Evolutionary conservation across 2,329 filamentous ascomycete genomes (phyloP).

Genomic region (Monilinia fructicola): DNA sequence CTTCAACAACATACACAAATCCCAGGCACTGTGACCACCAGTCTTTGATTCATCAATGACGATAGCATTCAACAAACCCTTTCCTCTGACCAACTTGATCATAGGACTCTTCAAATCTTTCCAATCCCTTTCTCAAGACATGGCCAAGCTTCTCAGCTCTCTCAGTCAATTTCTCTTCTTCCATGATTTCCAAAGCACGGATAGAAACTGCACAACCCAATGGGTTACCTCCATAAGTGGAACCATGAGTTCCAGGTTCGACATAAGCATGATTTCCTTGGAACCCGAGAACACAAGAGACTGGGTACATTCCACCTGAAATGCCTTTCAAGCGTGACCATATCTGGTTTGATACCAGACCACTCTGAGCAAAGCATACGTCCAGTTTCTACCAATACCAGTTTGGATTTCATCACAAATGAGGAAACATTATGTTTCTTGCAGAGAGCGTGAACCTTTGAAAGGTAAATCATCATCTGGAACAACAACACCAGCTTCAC

Average conservation of each 20-base stretch:
- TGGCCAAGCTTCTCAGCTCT: slow-evolving; percentile 79
- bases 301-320: slow-evolving; percentile 98
- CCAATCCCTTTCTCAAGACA: slow-evolving; percentile 77
- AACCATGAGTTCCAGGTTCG: slow-evolving; percentile 95
- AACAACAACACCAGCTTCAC: slow-evolving; percentile 94
- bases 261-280: slow-evolving; percentile 91
- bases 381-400: slow-evolving; percentile 92
- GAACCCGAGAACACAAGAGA: slow-evolving; percentile 86
- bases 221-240: slow-evolving; percentile 97
- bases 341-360: slow-evolving; percentile 91
- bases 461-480: slow-evolving; percentile 89
- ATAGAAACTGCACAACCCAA: slow-evolving; percentile 94
- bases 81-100: slow-evolving; percentile 81
- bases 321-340: slow-evolving; percentile 95
- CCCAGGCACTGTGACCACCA: slow-evolving; percentile 87
- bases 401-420: slow-evolving; percentile 99
- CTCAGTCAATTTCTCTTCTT: slow-evolving; percentile 85
- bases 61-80: slow-evolving; percentile 92
- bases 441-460: slow-evolving; percentile 78
- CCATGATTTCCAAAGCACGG: slow-evolving; percentile 87
- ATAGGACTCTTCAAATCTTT: slow-evolving; percentile 73
- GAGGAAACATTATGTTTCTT: slow-evolving; percentile 91
- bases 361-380: slow-evolving; percentile 93
- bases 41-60: slow-evolving; percentile 90
- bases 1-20: slow-evolving; percentile 93